These are phyloP conservation scores for Neurospora sp. DNA, from an alignment of 2,329 filamentous ascomycete species.

Conservation along the genomic window DNA sequence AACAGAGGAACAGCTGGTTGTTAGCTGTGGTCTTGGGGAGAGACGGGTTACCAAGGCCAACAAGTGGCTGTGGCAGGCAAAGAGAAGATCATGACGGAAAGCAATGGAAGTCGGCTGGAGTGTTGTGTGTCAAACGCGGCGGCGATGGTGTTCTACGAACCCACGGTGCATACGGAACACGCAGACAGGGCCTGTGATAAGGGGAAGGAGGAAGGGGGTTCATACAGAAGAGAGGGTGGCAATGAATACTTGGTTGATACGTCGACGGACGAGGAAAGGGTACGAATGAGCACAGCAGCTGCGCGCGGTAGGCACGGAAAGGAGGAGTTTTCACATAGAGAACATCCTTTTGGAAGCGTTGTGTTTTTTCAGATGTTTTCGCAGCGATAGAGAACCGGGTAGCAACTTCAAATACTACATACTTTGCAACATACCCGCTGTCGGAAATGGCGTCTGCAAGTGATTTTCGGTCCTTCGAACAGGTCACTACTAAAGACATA, in stretches of 20 bases:
- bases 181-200: neutral
- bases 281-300: neutral
- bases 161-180: neutral
- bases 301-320: neutral
- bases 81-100: neutral
- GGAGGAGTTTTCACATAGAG: neutral
- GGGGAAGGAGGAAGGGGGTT: neutral
- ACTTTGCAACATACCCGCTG: neutral
- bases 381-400: neutral
- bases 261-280: neutral
- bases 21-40: neutral
- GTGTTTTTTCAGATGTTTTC: neutral
- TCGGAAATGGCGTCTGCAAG: neutral
- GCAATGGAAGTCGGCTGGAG: neutral
- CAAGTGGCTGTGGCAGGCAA: neutral
- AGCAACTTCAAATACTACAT: neutral
- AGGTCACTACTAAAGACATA: too few species aligned
- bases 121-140: neutral
- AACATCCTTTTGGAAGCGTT: neutral
- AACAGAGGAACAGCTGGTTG: neutral
- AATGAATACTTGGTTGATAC: neutral
- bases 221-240: neutral
- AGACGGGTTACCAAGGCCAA: neutral
- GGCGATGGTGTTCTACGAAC: neutral
- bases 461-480: neutral